Evolutionary conservation across 2,329 filamentous ascomycete species (phyloP), one percentile per base, ranked within the genome.

Genomic region (Dothistroma septosporum): DNA sequence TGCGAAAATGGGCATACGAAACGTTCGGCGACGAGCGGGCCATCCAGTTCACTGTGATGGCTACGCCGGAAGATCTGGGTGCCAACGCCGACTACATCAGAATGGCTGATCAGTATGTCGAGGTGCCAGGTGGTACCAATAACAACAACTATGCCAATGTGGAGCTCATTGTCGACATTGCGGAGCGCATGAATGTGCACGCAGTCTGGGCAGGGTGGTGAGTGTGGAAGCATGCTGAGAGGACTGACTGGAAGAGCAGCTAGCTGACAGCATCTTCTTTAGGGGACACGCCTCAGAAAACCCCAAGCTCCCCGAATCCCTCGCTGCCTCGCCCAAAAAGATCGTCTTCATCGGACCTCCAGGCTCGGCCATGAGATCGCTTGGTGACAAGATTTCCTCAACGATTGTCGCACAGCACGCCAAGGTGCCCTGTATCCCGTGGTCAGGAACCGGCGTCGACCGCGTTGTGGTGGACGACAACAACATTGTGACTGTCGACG

Each of bases 141-240:
- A 99, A 99, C 85, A 96, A 99, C 87, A 99, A 99, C 80, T 99
- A 99, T 79, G 94, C 94, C 80, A 99, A 99, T 76, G 94, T 99
- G 62, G 94, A 99, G 81, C 84, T 99, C 75, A 99, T 99, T 77
- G 94, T 99, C 68, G 94, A 99, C 81, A 87, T 99, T 75, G 94
- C 94, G 28, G 94, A 99, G 83, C 91, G 94, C 65, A 97, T 97
- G 92, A 87, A 93, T 71, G 94, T 99, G 63, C 94, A 99, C 74
- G 94, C 94, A 61, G 94, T 99, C 16, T 99, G 94, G 94, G 94
- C 94, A 70, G 94, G 94, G 83, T 99, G 94, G 92, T 94, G 79
- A 82, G 88, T 62, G 50, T 28, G 33, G 44, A 37, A 37, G 55
- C 35, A 19, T 54, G 19, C 24, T n/a, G 50, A 49, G 54, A 24